Evolutionary conservation across 192 early-diverging fungal genomes (phyloP).

Genomic region (Thoreauomyces humboldtii): DNA sequence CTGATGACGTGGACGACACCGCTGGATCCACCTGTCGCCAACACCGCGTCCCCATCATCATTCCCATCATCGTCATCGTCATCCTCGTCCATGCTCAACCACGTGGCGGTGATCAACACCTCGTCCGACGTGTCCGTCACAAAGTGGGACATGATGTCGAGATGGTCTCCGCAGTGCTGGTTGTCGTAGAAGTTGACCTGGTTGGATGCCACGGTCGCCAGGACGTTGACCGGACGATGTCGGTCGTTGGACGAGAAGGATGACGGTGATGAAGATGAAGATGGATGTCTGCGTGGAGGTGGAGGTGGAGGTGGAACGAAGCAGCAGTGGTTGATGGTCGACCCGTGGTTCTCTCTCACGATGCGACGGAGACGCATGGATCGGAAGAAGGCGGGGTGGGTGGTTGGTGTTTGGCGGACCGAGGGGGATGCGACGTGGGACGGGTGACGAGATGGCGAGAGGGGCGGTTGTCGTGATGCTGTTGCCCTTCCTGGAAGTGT

Average conservation of each 20-base stretch:
- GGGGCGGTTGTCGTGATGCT: too few species aligned
- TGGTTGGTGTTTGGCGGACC: too few species aligned
- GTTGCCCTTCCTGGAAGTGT: too few species aligned
- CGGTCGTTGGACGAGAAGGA: too few species aligned
- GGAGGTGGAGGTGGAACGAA: conserved; percentile 55
- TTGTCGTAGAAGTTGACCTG: conserved; percentile 88
- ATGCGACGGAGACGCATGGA: conserved; percentile 82
- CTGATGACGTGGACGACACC: conserved; percentile 68
- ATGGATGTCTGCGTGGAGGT: too few species aligned
- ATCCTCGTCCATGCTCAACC: background rate
- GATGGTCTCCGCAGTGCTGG: conserved; percentile 88
- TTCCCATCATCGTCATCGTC: background rate
- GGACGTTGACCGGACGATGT: conserved; percentile 18
- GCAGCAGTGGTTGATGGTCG: conserved; percentile 67
- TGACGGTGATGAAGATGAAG: too few species aligned
- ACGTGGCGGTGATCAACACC: background rate
- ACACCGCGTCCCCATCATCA: conserved; percentile 58
- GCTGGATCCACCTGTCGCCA: conserved; percentile 69
- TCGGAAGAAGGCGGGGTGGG: conserved; percentile 64
- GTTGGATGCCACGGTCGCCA: conserved; percentile 19
- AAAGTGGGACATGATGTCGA: conserved; percentile 93
- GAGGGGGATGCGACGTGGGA: too few species aligned
- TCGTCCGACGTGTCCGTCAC: conserved; percentile 42
- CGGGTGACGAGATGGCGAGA: too few species aligned
- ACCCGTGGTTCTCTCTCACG: conserved; percentile 86